Evolutionary conservation across 2,329 filamentous ascomycete species (phyloP), one percentile per base, ranked within the genome.

Genomic region (Penicillium sp.): DNA sequence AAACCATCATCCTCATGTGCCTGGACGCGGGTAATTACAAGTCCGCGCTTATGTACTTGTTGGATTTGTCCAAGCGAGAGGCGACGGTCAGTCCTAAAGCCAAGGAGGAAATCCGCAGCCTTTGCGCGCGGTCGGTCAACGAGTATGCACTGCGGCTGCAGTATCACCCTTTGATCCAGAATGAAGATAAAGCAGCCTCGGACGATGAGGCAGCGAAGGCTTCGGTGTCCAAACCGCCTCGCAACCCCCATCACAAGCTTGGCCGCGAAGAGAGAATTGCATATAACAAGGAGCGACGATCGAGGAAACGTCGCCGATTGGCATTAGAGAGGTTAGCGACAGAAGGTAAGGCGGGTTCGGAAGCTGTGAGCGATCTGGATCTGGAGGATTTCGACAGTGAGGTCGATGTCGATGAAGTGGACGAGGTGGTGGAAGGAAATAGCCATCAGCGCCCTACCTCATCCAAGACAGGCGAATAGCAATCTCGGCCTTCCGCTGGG

Each of bases 1-100:
- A 89, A 64, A 78, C 82, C 4, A 75, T 89, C 11, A 82, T 89
- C 16, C 70, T 86, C 13, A 78, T 86, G 44, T 89, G 86, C 66
- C 64, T 85, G 4, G 72, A 77, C 7, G 61, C 67, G 9, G 67
- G 64, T 6, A 76, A 73, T 46, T 76, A 71, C 60, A 63, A 68
- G 52, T 75, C 75, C 5, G 75, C 71, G 1, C 73, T 70, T 59
- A 72, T 71, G 62, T 79, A 78, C 60, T 66, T 76, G 50, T 60
- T 72, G 43, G 77, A 79, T 54, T 64, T 78, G 56, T 57, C 68
- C 7, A 68, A 70, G 39, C 71, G 72, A 14, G 70, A 69, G 4
- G 70, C 69, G 47, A 47, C 50, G 2, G 58, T 75, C 46, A 67
- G 65, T n/a, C 61, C 63, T 19, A 63, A 65, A 14, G 64, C 67